Percentiles rank a stretch among this genome's conserved stretches.
Evolutionary conservation across 768 basidiomycete species (phyloP).

Genomic region (Chlorophyllum brunneum): DNA sequence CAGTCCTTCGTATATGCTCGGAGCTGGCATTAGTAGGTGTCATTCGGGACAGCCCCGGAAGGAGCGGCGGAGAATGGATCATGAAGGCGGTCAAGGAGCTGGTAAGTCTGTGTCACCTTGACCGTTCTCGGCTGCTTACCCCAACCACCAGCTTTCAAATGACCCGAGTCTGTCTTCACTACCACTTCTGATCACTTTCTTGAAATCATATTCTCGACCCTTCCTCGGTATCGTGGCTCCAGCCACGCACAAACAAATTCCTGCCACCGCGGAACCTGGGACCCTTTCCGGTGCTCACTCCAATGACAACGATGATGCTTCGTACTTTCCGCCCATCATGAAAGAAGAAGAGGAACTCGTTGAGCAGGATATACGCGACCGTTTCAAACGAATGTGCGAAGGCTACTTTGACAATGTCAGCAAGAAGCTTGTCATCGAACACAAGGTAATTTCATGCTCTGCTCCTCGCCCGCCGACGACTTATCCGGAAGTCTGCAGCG

Average conservation of each 20-base stretch:
- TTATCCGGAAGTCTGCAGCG: conserved; percentile 44
- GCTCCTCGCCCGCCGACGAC: not conserved
- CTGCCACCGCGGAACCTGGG: conserved; percentile 50
- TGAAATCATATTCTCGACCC: conserved; percentile 87
- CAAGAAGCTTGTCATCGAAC: conserved; percentile 89
- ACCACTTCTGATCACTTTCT: conserved; percentile 86
- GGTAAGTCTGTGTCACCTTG: conserved; percentile 40
- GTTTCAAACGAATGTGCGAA: conserved; percentile 91
- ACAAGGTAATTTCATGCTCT: conserved; percentile 54
- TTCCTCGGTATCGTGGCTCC: conserved; percentile 77
- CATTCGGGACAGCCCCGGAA: conserved; percentile 64
- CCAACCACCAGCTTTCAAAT: conserved; percentile 64
- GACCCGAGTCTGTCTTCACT: conserved; percentile 85
- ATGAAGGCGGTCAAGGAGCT: conserved; percentile 83
- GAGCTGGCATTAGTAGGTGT: conserved; percentile 89
- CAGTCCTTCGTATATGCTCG: conserved; percentile 80
- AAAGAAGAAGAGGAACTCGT: conserved; percentile 73
- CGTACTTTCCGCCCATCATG: conserved; percentile 35
- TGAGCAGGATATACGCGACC: conserved; percentile 79
- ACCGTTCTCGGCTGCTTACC: conserved; percentile 11
- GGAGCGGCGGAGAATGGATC: conserved; percentile 85
- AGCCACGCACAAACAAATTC: conserved; percentile 52
- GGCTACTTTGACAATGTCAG: conserved; percentile 89
- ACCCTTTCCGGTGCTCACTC: conserved; percentile 41
- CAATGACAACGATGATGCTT: conserved; percentile 22